phyloP scores from a whole-genome alignment of 2,329 filamentous ascomycete species.

The Dactylellina cionopaga region DNA sequence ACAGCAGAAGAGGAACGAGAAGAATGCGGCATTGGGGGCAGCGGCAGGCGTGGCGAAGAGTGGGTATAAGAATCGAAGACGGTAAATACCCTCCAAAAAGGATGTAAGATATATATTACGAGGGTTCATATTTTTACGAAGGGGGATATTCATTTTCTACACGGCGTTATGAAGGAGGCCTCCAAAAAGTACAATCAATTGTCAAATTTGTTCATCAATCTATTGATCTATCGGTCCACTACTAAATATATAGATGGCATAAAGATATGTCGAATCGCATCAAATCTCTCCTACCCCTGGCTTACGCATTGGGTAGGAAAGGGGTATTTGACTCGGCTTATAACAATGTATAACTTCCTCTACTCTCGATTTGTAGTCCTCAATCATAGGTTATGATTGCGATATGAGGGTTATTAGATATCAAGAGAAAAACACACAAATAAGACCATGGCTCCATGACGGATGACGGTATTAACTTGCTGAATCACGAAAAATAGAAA shows the following conservation, averaged over 20 bases:
- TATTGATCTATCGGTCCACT: neutral
- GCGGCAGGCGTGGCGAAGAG: neutral
- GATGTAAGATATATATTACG: conserved; percentile 38
- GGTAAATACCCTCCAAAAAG: neutral
- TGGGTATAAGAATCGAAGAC: conserved; percentile 48
- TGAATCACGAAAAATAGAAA: conserved; percentile 16
- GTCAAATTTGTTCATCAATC: conserved; percentile 4
- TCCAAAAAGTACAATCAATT: conserved; percentile 18
- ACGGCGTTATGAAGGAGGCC: conserved; percentile 42
- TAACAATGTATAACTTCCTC: conserved; percentile 29
- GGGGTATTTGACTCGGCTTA: conserved; percentile 49
- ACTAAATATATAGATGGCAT: neutral
- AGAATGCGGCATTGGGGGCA: conserved; percentile 60
- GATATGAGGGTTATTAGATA: conserved; percentile 53
- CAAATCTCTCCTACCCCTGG: conserved; percentile 52
- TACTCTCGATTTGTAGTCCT: conserved; percentile 53
- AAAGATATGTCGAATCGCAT: conserved; percentile 40
- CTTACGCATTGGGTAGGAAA: conserved; percentile 44
- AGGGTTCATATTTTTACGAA: conserved; percentile 6
- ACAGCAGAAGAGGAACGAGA: conserved; percentile 73
- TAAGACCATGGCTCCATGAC: neutral
- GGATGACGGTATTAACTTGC: neutral
- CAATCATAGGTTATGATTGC: conserved; percentile 37
- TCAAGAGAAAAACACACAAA: conserved; percentile 44
- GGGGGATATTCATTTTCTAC: neutral